Evolutionary conservation across 305 asterid species (phyloP), one percentile per base, ranked within the genome.

Genomic region (Fraxinus ornus): DNA sequence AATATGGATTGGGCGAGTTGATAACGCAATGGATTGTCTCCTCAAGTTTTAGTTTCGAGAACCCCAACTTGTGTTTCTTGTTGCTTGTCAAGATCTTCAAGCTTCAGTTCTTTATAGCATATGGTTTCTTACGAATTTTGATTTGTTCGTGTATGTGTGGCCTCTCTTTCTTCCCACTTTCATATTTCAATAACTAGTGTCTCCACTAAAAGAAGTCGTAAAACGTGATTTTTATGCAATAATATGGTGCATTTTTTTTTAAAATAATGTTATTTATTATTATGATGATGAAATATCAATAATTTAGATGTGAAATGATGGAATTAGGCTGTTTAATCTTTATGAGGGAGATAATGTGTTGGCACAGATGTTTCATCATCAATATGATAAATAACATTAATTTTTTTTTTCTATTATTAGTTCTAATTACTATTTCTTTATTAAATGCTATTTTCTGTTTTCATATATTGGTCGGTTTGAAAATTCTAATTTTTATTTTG

Each of bases 1-100:
- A 21, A 19, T 3, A 36, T 75, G 80, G 79, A 70, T 70, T 9
- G 57, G 32, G 49, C 30, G 3, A 80, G 75, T n/a, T 52, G 89
- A 88, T 84, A 84, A 85, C 49, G 62, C 64, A 79, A 74, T 47
- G 84, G 77, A 26, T 70, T 32, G 77, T 74, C 81, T 62, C 80
- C 83, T 85, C 82, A 24, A 32, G 49, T 80, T 79, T 47, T 41
- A 13, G 32, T 41, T 76, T 26, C 78, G 35, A 41, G 35, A 71
- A 77, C 55, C 60, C 68, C 87, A 73, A 62, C 73, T 77, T 78
- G 85, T 39, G 85, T 37, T 52, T 33, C 24, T 72, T 3, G 33
- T 78, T 79, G 70, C 41, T 49, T 37, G 3, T 78, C 8, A 41
- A 19, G 52, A n/a, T 44, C 47, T 76, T 10, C 5, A 70, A 2